These are phyloP conservation scores for Wallacemonas sp. DNA, from an alignment of 208 protist species.

Conservation along the genomic window DNA sequence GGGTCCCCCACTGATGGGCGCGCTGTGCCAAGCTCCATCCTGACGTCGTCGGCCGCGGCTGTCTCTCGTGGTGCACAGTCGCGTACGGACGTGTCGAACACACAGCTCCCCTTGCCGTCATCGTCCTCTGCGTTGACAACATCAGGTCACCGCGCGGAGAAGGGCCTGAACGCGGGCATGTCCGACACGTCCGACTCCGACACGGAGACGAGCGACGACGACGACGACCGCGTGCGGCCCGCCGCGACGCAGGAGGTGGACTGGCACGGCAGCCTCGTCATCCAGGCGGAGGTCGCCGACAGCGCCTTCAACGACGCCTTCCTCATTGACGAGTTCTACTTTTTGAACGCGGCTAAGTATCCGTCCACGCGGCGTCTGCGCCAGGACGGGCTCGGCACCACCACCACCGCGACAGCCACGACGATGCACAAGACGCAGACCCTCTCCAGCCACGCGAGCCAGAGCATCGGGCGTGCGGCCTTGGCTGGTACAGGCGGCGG, in stretches of 20 bases:
- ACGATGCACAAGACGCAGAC: background rate
- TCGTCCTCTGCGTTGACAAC: too few species aligned
- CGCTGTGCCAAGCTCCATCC: conserved; percentile 8
- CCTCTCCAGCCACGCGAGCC: background rate
- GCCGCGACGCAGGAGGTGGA: conserved; percentile 43
- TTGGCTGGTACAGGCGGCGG: too few species aligned
- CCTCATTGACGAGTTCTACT: conserved; percentile 91
- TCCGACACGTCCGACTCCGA: conserved; percentile 15
- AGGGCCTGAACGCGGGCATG: too few species aligned
- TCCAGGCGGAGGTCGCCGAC: conserved; percentile 67
- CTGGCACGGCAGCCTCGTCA: conserved; percentile 82
- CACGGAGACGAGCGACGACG: conserved; percentile 33
- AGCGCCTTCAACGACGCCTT: conserved; percentile 87
- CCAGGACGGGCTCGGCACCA: conserved; percentile 6
- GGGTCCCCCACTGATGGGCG: background rate
- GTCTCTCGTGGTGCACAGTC: too few species aligned
- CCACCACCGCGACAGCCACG: conserved; percentile 12
- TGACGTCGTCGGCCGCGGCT: background rate
- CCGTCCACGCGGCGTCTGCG: conserved; percentile 44
- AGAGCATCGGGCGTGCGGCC: too few species aligned
- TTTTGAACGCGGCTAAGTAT: conserved; percentile 58
- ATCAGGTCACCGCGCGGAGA: too few species aligned
- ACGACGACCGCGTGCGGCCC: conserved; percentile 19
- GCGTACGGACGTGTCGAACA: too few species aligned
- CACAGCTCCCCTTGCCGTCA: too few species aligned